phyloP scores from a whole-genome alignment of 2,329 filamentous ascomycete species.

The Neopestalotiopsis sp. region DNA sequence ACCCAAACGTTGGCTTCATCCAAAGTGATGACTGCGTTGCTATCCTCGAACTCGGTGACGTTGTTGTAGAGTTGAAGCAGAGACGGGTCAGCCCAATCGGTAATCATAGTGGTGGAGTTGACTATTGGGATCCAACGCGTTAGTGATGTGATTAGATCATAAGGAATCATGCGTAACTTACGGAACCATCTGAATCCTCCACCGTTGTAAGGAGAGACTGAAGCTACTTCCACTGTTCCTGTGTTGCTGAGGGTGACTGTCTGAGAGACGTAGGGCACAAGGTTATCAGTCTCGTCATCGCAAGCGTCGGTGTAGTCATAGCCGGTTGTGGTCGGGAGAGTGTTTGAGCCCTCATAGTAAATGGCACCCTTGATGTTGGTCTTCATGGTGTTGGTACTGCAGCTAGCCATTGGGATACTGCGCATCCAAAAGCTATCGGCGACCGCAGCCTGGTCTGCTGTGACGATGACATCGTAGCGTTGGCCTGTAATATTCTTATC shows the following conservation, averaged over 20 bases:
- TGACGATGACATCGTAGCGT: slow-evolving; percentile 52
- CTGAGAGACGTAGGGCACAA: slow-evolving; percentile 40
- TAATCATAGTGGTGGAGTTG: slow-evolving; percentile 49
- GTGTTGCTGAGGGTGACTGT: slow-evolving; percentile 34
- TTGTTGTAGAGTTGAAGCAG: slow-evolving; percentile 35
- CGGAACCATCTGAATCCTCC: slow-evolving; percentile 50
- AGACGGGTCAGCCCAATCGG: slow-evolving; percentile 54
- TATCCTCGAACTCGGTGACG: slow-evolving; percentile 29
- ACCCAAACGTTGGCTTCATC: slow-evolving; percentile 36
- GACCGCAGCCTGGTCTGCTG: slow-evolving; percentile 39
- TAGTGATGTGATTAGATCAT: no score
- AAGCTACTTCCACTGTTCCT: slow-evolving; percentile 31
- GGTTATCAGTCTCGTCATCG: slow-evolving; percentile 35
- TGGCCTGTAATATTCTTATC: slow-evolving; percentile 33
- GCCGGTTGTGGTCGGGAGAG: slow-evolving; percentile 23
- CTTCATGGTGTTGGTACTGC: slow-evolving; percentile 43
- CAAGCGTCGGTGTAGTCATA: slow-evolving; percentile 33
- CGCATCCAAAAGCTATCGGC: slow-evolving; percentile 54
- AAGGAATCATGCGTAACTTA: no score
- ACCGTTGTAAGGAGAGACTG: slow-evolving; percentile 29
- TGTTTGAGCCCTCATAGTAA: slow-evolving; percentile 39
- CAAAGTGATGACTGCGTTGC: slow-evolving; percentile 36
- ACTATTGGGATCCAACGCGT: slow-evolving; percentile 25
- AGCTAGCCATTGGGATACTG: slow-evolving; percentile 46
- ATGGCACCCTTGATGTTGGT: slow-evolving; percentile 56